Percentiles rank a stretch among this genome's conserved stretches.
These are phyloP conservation scores for Nissolia schottii DNA, from an alignment of 306 rosid genomes.

Conservation along the genomic window DNA sequence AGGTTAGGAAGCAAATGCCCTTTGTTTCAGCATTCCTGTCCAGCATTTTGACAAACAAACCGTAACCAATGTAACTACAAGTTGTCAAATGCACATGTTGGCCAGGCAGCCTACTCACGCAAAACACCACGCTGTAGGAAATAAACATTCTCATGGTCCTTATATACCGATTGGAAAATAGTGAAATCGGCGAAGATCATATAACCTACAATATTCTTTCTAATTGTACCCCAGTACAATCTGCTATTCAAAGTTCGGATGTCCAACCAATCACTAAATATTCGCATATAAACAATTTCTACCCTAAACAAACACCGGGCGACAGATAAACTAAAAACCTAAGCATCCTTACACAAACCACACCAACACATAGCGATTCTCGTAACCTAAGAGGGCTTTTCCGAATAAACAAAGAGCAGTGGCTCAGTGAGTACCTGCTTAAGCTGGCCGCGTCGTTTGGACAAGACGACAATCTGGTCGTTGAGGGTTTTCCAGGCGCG, in stretches of 20 bases:
- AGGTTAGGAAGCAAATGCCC: neutral
- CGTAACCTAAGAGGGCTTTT: neutral
- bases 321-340: slow-evolving; percentile 10
- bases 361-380: neutral
- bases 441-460: slow-evolving; percentile 95
- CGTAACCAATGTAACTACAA: neutral
- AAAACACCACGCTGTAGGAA: neutral
- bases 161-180: neutral
- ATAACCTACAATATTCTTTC: neutral
- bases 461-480: slow-evolving; percentile 83
- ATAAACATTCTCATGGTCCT: neutral
- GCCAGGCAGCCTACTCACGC: neutral
- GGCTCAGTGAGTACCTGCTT: slow-evolving; percentile 50
- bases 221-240: neutral
- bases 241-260: neutral
- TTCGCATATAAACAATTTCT: neutral
- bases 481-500: slow-evolving; percentile 83
- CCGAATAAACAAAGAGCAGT: neutral
- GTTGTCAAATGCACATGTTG: neutral
- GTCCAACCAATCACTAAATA: neutral
- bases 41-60: neutral
- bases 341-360: neutral
- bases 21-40: neutral
- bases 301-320: neutral
- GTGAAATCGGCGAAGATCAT: neutral